Evolutionary conservation across 1,284 basidiomycete species (phyloP).

Genomic region (Leccinum huronense): DNA sequence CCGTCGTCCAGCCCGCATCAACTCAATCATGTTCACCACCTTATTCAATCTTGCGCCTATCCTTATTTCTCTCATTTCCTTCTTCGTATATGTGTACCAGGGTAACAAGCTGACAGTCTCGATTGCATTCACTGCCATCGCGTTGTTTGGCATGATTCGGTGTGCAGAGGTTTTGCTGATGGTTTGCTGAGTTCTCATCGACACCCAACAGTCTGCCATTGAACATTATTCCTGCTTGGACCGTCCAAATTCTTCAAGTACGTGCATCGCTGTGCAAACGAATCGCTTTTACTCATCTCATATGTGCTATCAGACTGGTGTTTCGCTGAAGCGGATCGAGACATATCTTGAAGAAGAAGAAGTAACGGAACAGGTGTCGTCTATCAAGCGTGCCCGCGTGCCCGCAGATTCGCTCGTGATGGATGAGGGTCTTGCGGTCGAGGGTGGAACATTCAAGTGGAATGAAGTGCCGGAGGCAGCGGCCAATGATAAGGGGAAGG

Average conservation of each 20-base stretch:
- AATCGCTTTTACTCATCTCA: not conserved
- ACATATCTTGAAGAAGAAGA: slow-evolving; percentile 84
- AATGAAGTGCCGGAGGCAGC: slow-evolving; percentile 42
- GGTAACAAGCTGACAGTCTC: slow-evolving; percentile 67
- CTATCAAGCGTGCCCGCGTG: slow-evolving; percentile 46
- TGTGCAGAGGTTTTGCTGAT: slow-evolving; percentile 21
- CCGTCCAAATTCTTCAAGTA: slow-evolving; percentile 43
- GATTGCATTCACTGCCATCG: slow-evolving; percentile 73
- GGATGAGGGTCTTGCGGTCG: slow-evolving; percentile 50
- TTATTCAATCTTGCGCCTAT: slow-evolving; percentile 69
- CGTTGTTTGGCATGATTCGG: slow-evolving; percentile 72
- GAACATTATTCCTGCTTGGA: slow-evolving; percentile 67
- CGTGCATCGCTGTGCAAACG: not conserved
- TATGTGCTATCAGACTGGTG: slow-evolving; percentile 50
- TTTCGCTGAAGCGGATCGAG: slow-evolving; percentile 78
- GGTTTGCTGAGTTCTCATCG: not conserved
- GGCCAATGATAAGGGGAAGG: slow-evolving; percentile 12
- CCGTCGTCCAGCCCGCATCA: slow-evolving; percentile 51
- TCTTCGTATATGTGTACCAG: slow-evolving; percentile 58
- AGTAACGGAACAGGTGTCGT: slow-evolving; percentile 68
- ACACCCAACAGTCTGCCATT: slow-evolving; percentile 50
- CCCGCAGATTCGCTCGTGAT: slow-evolving; percentile 21
- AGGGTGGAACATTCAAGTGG: slow-evolving; percentile 61
- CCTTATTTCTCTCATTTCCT: slow-evolving; percentile 67
- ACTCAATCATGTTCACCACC: slow-evolving; percentile 60